Conservation (phyloP, 2,329 filamentous ascomycete species). For the Aschersonia sp. region DNA sequence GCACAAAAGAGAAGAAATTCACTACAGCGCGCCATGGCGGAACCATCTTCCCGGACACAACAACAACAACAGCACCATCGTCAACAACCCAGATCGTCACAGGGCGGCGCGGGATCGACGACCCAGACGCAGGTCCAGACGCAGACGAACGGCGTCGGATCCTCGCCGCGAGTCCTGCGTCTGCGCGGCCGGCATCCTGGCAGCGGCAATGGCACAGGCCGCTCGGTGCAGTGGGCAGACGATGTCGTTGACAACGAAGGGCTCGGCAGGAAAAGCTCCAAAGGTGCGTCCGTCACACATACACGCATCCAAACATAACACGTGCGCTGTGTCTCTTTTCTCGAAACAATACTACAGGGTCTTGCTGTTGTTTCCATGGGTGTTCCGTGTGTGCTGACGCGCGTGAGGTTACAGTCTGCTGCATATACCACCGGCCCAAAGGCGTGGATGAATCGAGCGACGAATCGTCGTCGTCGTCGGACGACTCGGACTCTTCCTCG, state of each 20-base stretch:
- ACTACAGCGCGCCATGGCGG: too few species aligned
- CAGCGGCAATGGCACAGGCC: slow-evolving; percentile 19
- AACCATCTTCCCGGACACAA: too few species aligned
- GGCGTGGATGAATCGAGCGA: slow-evolving; percentile 70
- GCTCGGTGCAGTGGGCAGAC: slow-evolving; percentile 81
- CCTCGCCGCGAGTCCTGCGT: slow-evolving; percentile 27
- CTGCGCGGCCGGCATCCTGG: slow-evolving; percentile 30
- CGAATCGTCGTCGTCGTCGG: slow-evolving; percentile 37
- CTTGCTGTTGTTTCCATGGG: not conserved
- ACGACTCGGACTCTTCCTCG: slow-evolving; percentile 13
- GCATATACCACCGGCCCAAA: slow-evolving; percentile 86
- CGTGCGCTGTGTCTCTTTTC: too few species aligned
- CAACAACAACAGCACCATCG: too few species aligned
- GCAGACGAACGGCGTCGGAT: slow-evolving; percentile 9
- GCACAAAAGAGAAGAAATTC: too few species aligned
- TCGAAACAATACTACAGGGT: not conserved
- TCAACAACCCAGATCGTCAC: too few species aligned
- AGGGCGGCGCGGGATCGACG: slow-evolving; percentile 4
- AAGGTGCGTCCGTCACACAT: slow-evolving; percentile 40
- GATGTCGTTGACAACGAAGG: slow-evolving; percentile 93
- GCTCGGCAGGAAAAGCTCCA: slow-evolving; percentile 83
- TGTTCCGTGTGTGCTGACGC: not conserved
- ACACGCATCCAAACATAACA: too few species aligned
- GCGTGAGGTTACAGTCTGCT: slow-evolving; percentile 56
- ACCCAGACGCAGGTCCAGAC: slow-evolving; percentile 11